These are phyloP conservation scores for Torulaspora delbrueckii DNA, from an alignment of 805 yeast species.

Conservation along the genomic window DNA sequence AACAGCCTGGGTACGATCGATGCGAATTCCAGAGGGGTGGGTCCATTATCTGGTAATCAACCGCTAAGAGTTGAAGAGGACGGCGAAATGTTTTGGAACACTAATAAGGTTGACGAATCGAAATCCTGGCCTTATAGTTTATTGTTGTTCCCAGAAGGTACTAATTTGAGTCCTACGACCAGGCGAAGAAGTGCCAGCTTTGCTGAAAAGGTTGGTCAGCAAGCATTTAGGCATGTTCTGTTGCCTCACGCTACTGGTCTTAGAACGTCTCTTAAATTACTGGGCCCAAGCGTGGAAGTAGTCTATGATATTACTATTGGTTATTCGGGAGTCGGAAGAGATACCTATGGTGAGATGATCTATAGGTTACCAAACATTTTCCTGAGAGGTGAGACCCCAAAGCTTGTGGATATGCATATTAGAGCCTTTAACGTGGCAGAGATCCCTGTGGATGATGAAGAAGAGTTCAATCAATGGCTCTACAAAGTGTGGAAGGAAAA, in stretches of 20 bases:
- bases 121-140: slow-evolving; percentile 57
- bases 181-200: slow-evolving; percentile 51
- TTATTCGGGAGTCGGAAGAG: slow-evolving; percentile 61
- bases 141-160: slow-evolving; percentile 90
- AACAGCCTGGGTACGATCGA: slow-evolving; percentile 53
- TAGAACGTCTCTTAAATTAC: slow-evolving; percentile 54
- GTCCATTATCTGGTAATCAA: slow-evolving; percentile 43
- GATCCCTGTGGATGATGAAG: slow-evolving; percentile 54
- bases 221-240: slow-evolving; percentile 56
- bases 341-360: slow-evolving; percentile 70
- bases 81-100: slow-evolving; percentile 26
- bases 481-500: slow-evolving; percentile 68
- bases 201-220: slow-evolving; percentile 47
- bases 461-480: slow-evolving; percentile 76
- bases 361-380: slow-evolving; percentile 63
- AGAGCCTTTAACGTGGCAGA: slow-evolving; percentile 52
- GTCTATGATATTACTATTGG: slow-evolving; percentile 83
- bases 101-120: slow-evolving; percentile 6
- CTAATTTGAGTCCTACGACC: slow-evolving; percentile 70
- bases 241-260: slow-evolving; percentile 85
- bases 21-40: slow-evolving; percentile 54
- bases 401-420: slow-evolving; percentile 57
- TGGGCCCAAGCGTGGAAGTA: slow-evolving; percentile 48
- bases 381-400: slow-evolving; percentile 69
- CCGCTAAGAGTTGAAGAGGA: slow-evolving; percentile 28